phyloP scores from a whole-genome alignment of 495 filamentous ascomycete species.

The Rostrohypoxylon terebratum region DNA sequence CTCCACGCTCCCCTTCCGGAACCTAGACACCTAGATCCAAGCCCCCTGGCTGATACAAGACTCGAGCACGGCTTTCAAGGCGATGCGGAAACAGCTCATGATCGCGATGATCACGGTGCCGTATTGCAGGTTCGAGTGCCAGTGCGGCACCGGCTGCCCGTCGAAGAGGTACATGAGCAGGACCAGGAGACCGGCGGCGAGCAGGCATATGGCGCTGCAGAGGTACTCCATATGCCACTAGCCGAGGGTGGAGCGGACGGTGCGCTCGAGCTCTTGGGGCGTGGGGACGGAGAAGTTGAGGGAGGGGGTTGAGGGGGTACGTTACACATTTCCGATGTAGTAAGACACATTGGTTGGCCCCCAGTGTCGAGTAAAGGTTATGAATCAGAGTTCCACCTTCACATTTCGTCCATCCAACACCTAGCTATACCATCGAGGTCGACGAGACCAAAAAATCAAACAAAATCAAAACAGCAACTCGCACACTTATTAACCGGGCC shows the following conservation, averaged over 20 bases:
- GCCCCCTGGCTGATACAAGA: conserved; percentile 52
- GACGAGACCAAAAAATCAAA: neutral
- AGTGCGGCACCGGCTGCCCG: conserved; percentile 46
- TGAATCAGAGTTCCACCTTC: conserved; percentile 7
- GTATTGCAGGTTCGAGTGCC: conserved; percentile 43
- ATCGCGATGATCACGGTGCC: conserved; percentile 52
- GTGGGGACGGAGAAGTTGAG: conserved; percentile 35
- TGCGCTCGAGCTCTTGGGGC: conserved; percentile 33
- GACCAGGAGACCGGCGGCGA: conserved; percentile 36
- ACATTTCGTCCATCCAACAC: neutral
- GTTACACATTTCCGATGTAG: neutral
- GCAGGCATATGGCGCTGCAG: conserved; percentile 48
- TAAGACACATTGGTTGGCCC: neutral
- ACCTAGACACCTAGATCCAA: conserved; percentile 54
- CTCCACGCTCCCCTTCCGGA: conserved; percentile 43
- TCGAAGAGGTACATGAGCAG: conserved; percentile 48
- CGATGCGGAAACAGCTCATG: conserved; percentile 51
- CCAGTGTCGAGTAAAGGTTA: neutral
- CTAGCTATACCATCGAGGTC: neutral
- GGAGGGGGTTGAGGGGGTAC: neutral
- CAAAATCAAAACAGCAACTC: neutral
- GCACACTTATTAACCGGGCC: neutral
- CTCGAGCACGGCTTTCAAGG: conserved; percentile 51
- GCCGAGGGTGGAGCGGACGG: conserved; percentile 41
- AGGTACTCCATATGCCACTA: conserved; percentile 54